Evolutionary conservation across 2,329 filamentous ascomycete genomes (phyloP).

Genomic region (Pseudogymnoascus sp.): DNA sequence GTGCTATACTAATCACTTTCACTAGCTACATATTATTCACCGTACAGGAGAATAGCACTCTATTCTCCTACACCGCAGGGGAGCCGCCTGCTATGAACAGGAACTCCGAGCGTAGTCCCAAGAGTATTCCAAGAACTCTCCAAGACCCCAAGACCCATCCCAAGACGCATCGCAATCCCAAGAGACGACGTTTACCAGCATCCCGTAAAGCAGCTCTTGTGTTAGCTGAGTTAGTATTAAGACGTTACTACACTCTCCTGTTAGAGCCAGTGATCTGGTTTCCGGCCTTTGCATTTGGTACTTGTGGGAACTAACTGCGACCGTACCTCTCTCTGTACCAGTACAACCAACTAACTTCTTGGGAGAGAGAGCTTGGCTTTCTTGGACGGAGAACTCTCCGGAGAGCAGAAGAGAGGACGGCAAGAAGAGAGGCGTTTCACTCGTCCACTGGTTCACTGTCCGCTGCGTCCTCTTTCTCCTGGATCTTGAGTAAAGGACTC

Average conservation of each 20-base stretch:
- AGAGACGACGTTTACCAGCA: neutral
- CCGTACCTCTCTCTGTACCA: neutral
- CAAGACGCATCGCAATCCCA: neutral
- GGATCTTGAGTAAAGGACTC: neutral
- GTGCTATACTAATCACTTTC: neutral
- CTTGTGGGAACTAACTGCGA: neutral
- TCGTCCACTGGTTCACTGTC: neutral
- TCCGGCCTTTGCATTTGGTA: constrained; percentile 3
- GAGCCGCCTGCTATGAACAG: too few relatives aligned
- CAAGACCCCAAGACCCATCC: neutral
- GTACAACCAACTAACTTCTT: neutral
- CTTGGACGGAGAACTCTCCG: neutral
- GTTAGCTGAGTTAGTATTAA: neutral
- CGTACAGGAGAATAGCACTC: too few relatives aligned
- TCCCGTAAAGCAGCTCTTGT: neutral
- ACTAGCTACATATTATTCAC: too few relatives aligned
- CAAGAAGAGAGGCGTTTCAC: neutral
- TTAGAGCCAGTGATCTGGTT: neutral
- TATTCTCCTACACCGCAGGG: neutral
- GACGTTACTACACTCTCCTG: neutral
- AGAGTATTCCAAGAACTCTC: too few relatives aligned
- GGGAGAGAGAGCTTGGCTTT: neutral
- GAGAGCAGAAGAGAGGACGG: neutral
- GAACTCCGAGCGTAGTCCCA: too few relatives aligned
- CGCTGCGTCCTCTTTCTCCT: neutral